Evolutionary conservation across 495 filamentous ascomycete genomes (phyloP).

Genomic region (Oidiodendron maius): DNA sequence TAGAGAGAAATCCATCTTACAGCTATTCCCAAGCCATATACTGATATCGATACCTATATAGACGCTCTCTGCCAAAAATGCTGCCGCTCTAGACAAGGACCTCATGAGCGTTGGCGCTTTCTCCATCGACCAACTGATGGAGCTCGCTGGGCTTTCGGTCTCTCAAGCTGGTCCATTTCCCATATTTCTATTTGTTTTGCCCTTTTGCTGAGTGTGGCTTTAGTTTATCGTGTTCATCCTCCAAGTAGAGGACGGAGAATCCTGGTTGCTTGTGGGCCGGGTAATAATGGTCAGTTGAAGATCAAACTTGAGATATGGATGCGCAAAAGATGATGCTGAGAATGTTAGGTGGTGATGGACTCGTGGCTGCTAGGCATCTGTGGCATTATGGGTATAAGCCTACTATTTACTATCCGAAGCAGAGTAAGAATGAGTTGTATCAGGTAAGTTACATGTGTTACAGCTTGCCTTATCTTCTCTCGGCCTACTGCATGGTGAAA

Average conservation of each 20-base stretch:
- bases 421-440: slow-evolving; percentile 83
- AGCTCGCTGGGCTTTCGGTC: slow-evolving; percentile 87
- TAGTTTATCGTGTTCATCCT: slow-evolving; percentile 83
- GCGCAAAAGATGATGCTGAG: neutral
- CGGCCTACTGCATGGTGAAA: no score
- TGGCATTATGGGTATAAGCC: slow-evolving; percentile 89
- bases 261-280: slow-evolving; percentile 86
- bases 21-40: neutral
- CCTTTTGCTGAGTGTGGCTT: slow-evolving; percentile 1
- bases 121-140: slow-evolving; percentile 96
- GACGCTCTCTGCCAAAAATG: slow-evolving; percentile 84
- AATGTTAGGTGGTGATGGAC: slow-evolving; percentile 74
- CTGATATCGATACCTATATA: slow-evolving; percentile 28
- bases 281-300: slow-evolving; percentile 75
- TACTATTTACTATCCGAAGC: slow-evolving; percentile 88
- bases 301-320: neutral
- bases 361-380: slow-evolving; percentile 93
- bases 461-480: neutral
- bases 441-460: slow-evolving; percentile 54
- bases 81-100: slow-evolving; percentile 83
- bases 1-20: neutral
- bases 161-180: slow-evolving; percentile 71
- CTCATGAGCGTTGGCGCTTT: slow-evolving; percentile 91
- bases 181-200: neutral
- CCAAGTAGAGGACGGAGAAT: slow-evolving; percentile 63